Evolutionary conservation across 176 grass and related monocot species (phyloP).

Genomic region (Musa acuminata): DNA sequence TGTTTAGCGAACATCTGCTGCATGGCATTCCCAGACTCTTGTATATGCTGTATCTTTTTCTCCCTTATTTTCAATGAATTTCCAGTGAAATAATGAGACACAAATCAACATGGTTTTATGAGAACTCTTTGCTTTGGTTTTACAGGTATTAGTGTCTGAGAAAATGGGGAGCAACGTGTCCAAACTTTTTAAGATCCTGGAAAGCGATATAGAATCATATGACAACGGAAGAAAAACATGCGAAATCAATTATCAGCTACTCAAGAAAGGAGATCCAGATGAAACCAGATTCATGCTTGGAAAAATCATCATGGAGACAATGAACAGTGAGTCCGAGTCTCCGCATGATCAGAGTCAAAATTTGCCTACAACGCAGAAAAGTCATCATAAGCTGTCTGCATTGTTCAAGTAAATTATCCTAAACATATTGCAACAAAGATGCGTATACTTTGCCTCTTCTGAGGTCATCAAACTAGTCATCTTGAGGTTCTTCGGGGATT

Average conservation of each 20-base stretch:
- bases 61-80: neutral
- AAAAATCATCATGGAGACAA: slow-evolving; percentile 67
- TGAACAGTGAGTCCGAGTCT: neutral
- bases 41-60: neutral
- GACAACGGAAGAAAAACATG: slow-evolving; percentile 24
- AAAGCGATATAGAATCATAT: slow-evolving; percentile 30
- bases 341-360: neutral
- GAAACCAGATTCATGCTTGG: slow-evolving; percentile 71
- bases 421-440: neutral
- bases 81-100: neutral
- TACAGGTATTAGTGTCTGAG: slow-evolving; percentile 42
- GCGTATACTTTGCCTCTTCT: neutral
- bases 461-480: neutral
- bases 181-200: slow-evolving; percentile 39
- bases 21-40: neutral
- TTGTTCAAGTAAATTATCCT: neutral
- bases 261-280: slow-evolving; percentile 39
- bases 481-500: neutral
- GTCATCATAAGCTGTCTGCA: neutral
- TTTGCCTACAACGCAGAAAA: neutral
- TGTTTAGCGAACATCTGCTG: neutral
- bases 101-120: neutral
- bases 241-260: slow-evolving; percentile 49
- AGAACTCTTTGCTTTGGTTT: slow-evolving; percentile 17
- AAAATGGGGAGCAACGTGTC: slow-evolving; percentile 33